Conservation (phyloP, 495 filamentous ascomycete species). For the Clavariopsis aquatica region DNA sequence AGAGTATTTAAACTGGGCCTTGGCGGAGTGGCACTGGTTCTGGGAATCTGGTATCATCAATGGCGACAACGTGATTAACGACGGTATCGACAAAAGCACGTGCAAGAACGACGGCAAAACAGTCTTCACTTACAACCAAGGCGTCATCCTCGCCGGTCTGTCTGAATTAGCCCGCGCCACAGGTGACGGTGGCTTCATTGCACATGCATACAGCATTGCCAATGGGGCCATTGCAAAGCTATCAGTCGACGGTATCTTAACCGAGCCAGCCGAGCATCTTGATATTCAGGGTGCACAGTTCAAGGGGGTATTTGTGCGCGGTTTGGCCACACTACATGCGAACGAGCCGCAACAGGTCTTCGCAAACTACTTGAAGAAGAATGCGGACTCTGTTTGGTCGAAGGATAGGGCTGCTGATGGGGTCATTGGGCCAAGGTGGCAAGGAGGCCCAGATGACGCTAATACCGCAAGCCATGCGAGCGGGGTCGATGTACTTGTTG, state of each 20-base stretch:
- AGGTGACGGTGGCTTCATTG: slow-evolving; percentile 44
- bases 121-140: slow-evolving; percentile 80
- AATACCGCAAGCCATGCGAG: slow-evolving; percentile 65
- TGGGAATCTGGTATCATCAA: slow-evolving; percentile 65
- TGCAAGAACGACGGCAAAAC: slow-evolving; percentile 65
- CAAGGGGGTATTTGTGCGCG: slow-evolving; percentile 77
- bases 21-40: slow-evolving; percentile 70
- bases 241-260: slow-evolving; percentile 62
- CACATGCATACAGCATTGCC: slow-evolving; percentile 64
- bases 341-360: slow-evolving; percentile 55
- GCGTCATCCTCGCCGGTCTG: slow-evolving; percentile 71
- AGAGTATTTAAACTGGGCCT: slow-evolving; percentile 60
- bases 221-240: slow-evolving; percentile 60
- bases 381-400: slow-evolving; percentile 68
- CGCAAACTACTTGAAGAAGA: slow-evolving; percentile 57
- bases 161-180: slow-evolving; percentile 64
- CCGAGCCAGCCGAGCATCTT: slow-evolving; percentile 47
- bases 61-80: slow-evolving; percentile 65
- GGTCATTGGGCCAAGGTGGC: slow-evolving; percentile 60
- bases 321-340: slow-evolving; percentile 60
- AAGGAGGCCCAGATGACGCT: slow-evolving; percentile 54
- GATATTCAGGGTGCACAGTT: slow-evolving; percentile 65
- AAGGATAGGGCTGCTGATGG: slow-evolving; percentile 57
- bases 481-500: slow-evolving; percentile 69
- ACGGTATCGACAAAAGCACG: slow-evolving; percentile 59